Percentiles rank a stretch among this genome's conserved stretches.
These are phyloP conservation scores for Aspergillus versicolor DNA, from an alignment of 2,329 filamentous ascomycete genomes.

Conservation along the genomic window DNA sequence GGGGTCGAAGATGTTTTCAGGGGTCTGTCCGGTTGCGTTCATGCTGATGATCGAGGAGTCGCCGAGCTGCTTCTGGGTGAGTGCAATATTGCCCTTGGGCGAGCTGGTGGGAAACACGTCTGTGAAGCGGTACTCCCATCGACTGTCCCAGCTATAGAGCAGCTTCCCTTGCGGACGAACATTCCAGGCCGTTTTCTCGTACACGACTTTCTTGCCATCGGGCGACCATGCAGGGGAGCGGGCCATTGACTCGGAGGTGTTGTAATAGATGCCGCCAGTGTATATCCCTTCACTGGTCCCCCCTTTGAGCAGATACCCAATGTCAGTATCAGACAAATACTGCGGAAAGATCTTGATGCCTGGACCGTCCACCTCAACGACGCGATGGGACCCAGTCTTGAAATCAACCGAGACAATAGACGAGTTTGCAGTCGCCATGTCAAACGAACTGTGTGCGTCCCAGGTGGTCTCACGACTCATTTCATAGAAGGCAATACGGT, in stretches of 20 bases:
- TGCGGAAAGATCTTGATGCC: slow-evolving; percentile 33
- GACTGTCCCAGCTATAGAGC: slow-evolving; percentile 41
- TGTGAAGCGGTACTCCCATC: slow-evolving; percentile 46
- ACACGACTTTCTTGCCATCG: slow-evolving; percentile 29
- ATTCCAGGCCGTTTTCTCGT: slow-evolving; percentile 26
- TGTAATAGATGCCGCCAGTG: slow-evolving; percentile 17
- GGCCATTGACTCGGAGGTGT: not conserved
- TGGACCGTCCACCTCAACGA: slow-evolving; percentile 28
- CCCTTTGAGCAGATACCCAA: slow-evolving; percentile 24
- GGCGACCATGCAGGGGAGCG: slow-evolving; percentile 34
- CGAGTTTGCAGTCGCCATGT: slow-evolving; percentile 15
- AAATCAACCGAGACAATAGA: slow-evolving; percentile 39
- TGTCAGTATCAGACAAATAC: slow-evolving; percentile 30
- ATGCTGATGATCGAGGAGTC: no score
- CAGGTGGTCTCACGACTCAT: slow-evolving; percentile 41
- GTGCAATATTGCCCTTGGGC: no score
- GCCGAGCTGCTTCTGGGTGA: no score
- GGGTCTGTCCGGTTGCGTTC: no score
- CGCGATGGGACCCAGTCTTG: slow-evolving; percentile 36
- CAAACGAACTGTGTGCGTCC: slow-evolving; percentile 31
- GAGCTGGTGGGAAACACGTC: slow-evolving; percentile 40
- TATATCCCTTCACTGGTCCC: slow-evolving; percentile 28
- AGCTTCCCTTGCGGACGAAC: slow-evolving; percentile 35
- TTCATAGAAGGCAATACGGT: slow-evolving; percentile 42
- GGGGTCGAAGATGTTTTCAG: no score